Percentiles rank a stretch among this genome's conserved stretches.
Evolutionary conservation across 345 rosid genomes (phyloP).

Genomic region (Zanthoxylum bungeanum): DNA sequence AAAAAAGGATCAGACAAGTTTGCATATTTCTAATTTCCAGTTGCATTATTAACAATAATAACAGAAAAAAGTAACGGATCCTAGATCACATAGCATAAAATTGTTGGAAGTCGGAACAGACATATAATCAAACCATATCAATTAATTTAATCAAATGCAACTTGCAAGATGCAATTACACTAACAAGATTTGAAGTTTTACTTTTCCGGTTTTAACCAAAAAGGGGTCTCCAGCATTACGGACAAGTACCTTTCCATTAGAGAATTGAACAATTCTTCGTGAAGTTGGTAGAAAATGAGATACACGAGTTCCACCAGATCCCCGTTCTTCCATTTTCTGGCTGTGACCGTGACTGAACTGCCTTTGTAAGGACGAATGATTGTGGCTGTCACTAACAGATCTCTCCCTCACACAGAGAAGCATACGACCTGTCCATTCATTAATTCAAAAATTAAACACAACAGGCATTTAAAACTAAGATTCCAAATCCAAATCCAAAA

Average conservation of each 20-base stretch:
- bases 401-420: slow-evolving; percentile 76
- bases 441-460: not conserved
- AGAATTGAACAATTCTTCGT: slow-evolving; percentile 76
- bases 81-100: not conserved
- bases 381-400: slow-evolving; percentile 45
- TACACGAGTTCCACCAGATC: slow-evolving; percentile 57
- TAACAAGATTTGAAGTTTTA: not conserved
- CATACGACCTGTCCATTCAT: slow-evolving; percentile 55
- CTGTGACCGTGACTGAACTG: slow-evolving; percentile 66
- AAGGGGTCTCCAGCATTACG: not conserved
- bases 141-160: not conserved
- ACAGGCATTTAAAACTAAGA: not conserved
- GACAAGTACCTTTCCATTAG: slow-evolving; percentile 53
- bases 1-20: not conserved
- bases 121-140: not conserved
- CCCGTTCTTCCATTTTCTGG: slow-evolving; percentile 59
- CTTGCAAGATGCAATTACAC: not conserved
- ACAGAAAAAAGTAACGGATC: not conserved
- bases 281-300: slow-evolving; percentile 79
- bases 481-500: not conserved
- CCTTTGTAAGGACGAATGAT: slow-evolving; percentile 64
- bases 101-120: not conserved
- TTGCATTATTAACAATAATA: not conserved
- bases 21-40: not conserved
- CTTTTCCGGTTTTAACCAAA: not conserved